phyloP scores from a whole-genome alignment of 2,329 filamentous ascomycete genomes.

The Onygenales sp. region DNA sequence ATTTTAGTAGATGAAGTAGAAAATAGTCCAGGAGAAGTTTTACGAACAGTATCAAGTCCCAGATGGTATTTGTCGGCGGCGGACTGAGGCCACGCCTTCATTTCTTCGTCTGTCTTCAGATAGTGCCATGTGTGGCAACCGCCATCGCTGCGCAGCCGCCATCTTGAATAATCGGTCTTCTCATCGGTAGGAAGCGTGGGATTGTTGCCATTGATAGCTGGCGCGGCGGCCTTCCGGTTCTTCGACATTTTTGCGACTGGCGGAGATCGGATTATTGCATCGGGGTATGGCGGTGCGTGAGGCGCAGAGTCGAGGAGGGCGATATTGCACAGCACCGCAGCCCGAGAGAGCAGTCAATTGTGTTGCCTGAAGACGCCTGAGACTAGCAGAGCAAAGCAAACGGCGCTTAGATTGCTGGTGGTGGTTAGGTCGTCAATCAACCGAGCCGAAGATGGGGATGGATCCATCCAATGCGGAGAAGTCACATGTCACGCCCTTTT shows the following conservation, averaged over 20 bases:
- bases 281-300: not conserved
- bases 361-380: no score
- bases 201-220: constrained; percentile 20
- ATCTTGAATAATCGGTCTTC: constrained; percentile 70
- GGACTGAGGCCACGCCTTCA: constrained; percentile 72
- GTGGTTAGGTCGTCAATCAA: no score
- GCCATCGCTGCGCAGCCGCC: constrained; percentile 73
- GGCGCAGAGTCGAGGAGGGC: not conserved
- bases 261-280: not conserved
- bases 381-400: no score
- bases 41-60: constrained; percentile 62
- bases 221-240: constrained; percentile 10
- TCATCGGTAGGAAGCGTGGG: constrained; percentile 16
- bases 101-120: constrained; percentile 60
- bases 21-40: not conserved
- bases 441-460: no score
- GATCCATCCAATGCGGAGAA: no score
- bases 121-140: constrained; percentile 95
- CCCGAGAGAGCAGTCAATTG: not conserved
- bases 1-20: not conserved
- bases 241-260: constrained; percentile 5
- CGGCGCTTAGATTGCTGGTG: no score
- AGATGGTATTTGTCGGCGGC: constrained; percentile 84
- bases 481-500: no score
- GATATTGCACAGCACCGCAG: not conserved